Base-by-base conservation (phyloP, 2,329 filamentous ascomycete species). In the Penicillium sp. region DNA sequence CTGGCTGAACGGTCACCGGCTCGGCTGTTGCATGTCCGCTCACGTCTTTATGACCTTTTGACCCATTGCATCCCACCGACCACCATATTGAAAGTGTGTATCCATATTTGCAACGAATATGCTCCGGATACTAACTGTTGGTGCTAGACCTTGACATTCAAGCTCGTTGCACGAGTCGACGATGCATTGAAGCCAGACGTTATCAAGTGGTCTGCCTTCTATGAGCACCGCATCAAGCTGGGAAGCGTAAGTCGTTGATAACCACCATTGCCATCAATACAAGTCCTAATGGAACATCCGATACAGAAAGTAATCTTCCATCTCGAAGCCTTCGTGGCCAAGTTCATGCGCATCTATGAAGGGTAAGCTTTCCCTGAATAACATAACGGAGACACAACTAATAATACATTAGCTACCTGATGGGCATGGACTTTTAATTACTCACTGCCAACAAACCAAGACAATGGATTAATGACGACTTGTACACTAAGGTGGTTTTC, bases 21-120 rank as follows among this genome's bases (percentile, higher is more conserved):
- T 30, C 84, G 90, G 48, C 92, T 99, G 58, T 78, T 99, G 60
- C 85, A 91, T 69, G 91, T 97, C 44, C 86, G 94, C 60, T 87
- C 91, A 10, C 95, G 96, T 75, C 83, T 99, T n/a, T 99, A 99
- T 77, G 94, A 99, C 70, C 83, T 99, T 33, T 82, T 99, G 44
- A 96, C 93, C 7, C 94, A 99, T 73, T 99, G 95, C 75, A 99
- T 99, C 69, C 94, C 95, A 14, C 84, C 94, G 2, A 96, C 93
- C 0, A 95, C 89, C 0, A 92, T 99, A 60, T 82, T 99, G 66
- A 96, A 96, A 79, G 81, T 82, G 69, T 40, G 60, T 30, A 19
- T 33, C 19, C 5, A 14, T 16, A n/a, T 45, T 11, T 5, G 6
- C 4, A 31, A 16, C 3, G 2, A 44, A 14, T 4, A 25, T 37